Evolutionary conservation across 768 basidiomycete species (phyloP), one percentile per base, ranked within the genome.

Genomic region (Phlebiopsis flavidoalba): DNA sequence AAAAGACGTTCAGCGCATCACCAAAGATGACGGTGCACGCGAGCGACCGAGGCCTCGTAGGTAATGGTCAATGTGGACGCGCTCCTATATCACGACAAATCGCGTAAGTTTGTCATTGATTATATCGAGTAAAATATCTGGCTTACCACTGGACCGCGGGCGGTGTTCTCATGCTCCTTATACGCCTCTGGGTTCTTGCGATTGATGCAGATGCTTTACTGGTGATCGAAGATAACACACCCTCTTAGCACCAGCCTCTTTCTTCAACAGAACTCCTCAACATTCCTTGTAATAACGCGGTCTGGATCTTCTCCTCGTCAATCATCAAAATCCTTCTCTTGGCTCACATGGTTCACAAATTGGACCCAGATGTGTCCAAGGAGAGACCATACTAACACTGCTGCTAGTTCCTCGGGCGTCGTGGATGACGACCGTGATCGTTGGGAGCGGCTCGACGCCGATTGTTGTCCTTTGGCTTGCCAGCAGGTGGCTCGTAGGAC

Each of bases 61-160:
- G 79, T 79, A n/a, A 69, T 80, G 80, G 64, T 81, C 79, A 31
- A 80, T 76, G 64, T 81, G 79, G 8, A 78, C 77, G 22, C 70
- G 73, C 53, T 72, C 67, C 76, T 78, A 60, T 11, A 33, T 15
- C 36, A 40, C 14, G 31, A 17, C 15, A 21, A 52, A 21, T 12
- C 24, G 43, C 8, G 21, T 15, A 3, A 11, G 46, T 15, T 5
- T 31, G 26, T 6, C 6, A 31, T 31, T 2, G 3, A 31, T 31
- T 1, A 37, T 53, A 36, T 46, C 5, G 33, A 12, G 3, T 8
- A 19, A n/a, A 12, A 19, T 43, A 5, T 6, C 3, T 8, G 21
- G 66, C 74, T 55, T 60, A 77, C 76, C 15, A 76, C 76, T 8
- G 74, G 75, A 3, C 71, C 71, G 12, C 67, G 63, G 2, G 53